Evolutionary conservation across 2,329 filamentous ascomycete genomes (phyloP), one percentile per base, ranked within the genome.

Genomic region (Ilyonectria robusta): DNA sequence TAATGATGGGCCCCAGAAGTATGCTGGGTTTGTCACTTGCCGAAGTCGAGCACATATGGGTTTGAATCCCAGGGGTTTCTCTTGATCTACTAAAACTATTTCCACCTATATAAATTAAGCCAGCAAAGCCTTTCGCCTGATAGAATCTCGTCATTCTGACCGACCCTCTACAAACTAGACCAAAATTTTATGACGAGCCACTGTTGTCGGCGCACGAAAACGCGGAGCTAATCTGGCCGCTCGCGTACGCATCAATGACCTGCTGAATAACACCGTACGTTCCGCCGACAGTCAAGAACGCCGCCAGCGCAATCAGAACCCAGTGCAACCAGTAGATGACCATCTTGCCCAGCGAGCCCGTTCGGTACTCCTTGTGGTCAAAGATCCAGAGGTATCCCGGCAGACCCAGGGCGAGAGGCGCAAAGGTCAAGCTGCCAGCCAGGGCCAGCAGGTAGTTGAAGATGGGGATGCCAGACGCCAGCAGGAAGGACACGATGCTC

Each of bases 181-280:
- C 10, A 21, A 23, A 6, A 46, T 19, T n/a, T 53, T 6, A 53
- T 21, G 50, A 15, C n/a, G 66, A 69, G 2, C 60, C 65, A 31
- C 66, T 69, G 59, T 86, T 86, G 69, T 86, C 84, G 3, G 80
- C 82, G 66, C 84, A 86, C n/a, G 81, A 82, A 60, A 86, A 87
- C 0, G 84, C 83, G 46, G 76, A 77, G 37, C 81, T 81, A 62
- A 87, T 86, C 58, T 78, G 73, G 0, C 83, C 84, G 54, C 79
- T 79, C 4, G 80, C 82, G 72, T 88, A 88, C 1, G 86, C 85
- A 59, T 85, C 78, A 59, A 84, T 84, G 66, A 89, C 87, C 69
- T 84, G 79, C 62, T 84, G 79, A 26, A 88, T 81, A 2, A 86
- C 84, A 40, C 84, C 81, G 60, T 83, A 82, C 2, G 81, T 84